These are phyloP conservation scores for Hyparrhenia diplandra DNA, from an alignment of 176 grass and related monocot genomes.

Conservation along the genomic window DNA sequence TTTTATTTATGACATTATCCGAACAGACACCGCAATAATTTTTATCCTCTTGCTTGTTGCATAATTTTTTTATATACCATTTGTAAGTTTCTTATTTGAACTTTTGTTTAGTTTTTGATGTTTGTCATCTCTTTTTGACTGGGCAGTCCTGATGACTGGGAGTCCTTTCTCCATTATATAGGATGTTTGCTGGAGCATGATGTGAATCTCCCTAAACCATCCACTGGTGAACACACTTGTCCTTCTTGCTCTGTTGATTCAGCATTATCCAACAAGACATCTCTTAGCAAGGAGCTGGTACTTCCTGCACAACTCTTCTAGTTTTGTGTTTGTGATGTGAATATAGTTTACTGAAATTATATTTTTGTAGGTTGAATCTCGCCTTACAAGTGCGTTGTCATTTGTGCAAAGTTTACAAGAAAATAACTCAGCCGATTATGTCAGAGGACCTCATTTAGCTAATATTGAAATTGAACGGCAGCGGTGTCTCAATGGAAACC, in stretches of 20 bases:
- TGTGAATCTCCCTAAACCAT: constrained; percentile 59
- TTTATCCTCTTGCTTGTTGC: neutral
- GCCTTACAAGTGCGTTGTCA: constrained; percentile 67
- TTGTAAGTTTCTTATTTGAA: neutral
- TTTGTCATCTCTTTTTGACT: constrained; percentile 50
- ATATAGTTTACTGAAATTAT: constrained; percentile 17
- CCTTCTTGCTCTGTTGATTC: constrained; percentile 45
- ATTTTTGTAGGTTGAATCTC: constrained; percentile 65
- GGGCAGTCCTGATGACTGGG: constrained; percentile 97
- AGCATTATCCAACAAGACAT: constrained; percentile 36
- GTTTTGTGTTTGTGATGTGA: constrained; percentile 11
- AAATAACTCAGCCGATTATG: constrained; percentile 47
- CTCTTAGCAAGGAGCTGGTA: constrained; percentile 66
- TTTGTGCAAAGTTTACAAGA: constrained; percentile 81
- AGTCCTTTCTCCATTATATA: constrained; percentile 95
- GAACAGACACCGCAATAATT: neutral
- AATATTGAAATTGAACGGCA: constrained; percentile 86
- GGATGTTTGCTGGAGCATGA: constrained; percentile 88
- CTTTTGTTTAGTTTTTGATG: constrained; percentile 48
- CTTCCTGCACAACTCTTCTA: constrained; percentile 15
- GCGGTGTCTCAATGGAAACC: constrained; percentile 43
- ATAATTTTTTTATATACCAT: constrained; percentile 9
- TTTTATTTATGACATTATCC: neutral
- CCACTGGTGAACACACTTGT: constrained; percentile 31
- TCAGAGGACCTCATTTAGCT: constrained; percentile 84